phyloP scores from a whole-genome alignment of 164 flowering plant genomes.

The Kingdonia uniflora region DNA sequence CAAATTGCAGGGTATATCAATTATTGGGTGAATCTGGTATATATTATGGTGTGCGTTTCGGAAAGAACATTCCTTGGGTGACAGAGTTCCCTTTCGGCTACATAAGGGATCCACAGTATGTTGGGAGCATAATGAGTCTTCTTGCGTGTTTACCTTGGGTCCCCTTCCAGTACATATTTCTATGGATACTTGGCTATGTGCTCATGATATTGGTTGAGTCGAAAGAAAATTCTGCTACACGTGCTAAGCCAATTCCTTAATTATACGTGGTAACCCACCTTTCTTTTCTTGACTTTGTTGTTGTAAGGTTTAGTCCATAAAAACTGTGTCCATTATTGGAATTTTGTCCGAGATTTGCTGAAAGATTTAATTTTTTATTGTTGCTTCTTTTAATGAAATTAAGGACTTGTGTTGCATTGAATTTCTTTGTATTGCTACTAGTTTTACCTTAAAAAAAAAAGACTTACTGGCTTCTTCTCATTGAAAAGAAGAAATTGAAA shows the following conservation, averaged over 20 bases:
- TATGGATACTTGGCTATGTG: slow-evolving; percentile 71
- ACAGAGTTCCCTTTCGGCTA: slow-evolving; percentile 84
- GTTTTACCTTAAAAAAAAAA: too few relatives aligned
- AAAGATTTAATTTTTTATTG: too few relatives aligned
- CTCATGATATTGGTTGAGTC: slow-evolving; percentile 72
- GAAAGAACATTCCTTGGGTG: slow-evolving; percentile 85
- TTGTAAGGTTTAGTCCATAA: too few relatives aligned
- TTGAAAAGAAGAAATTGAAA: neutral
- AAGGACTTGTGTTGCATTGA: too few relatives aligned
- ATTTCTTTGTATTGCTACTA: too few relatives aligned
- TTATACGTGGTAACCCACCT: neutral
- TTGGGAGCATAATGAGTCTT: slow-evolving; percentile 82
- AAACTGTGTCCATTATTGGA: neutral
- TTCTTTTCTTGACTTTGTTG: too few relatives aligned
- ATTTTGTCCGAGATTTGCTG: neutral
- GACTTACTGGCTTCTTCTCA: too few relatives aligned
- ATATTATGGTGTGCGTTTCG: slow-evolving; percentile 89
- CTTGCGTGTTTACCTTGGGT: slow-evolving; percentile 75
- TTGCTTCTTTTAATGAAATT: too few relatives aligned
- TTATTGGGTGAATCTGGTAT: slow-evolving; percentile 90
- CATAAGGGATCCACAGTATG: slow-evolving; percentile 85
- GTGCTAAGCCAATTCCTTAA: slow-evolving; percentile 49
- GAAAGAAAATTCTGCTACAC: slow-evolving; percentile 62
- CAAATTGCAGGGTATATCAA: slow-evolving; percentile 66
- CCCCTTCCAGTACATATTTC: slow-evolving; percentile 65